Conservation (phyloP, 257 asterid species). For the Nicotiana noctiflora region DNA sequence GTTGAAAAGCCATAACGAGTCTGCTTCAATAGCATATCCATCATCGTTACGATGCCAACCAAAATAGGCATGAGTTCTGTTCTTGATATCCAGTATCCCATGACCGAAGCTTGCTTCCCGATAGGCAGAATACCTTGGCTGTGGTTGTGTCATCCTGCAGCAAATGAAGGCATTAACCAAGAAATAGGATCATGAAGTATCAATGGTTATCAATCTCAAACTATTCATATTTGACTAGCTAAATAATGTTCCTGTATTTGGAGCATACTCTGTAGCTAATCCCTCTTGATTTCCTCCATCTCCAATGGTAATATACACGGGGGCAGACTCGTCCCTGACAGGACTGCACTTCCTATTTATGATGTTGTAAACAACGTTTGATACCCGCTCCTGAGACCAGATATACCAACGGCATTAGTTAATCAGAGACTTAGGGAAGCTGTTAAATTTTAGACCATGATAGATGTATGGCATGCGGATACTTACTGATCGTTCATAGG, state of each 20-base stretch:
- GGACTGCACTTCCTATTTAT: conserved; percentile 49
- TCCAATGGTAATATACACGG: conserved; percentile 59
- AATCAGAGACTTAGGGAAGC: neutral
- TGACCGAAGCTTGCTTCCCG: conserved; percentile 64
- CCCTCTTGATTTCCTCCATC: conserved; percentile 81
- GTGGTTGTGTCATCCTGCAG: conserved; percentile 60
- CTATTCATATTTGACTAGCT: neutral
- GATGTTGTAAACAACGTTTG: conserved; percentile 48
- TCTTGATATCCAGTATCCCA: conserved; percentile 45
- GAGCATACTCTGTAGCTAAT: conserved; percentile 41
- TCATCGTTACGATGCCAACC: conserved; percentile 59
- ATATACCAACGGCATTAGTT: neutral
- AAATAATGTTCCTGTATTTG: neutral
- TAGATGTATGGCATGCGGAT: neutral
- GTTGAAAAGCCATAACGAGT: conserved; percentile 45
- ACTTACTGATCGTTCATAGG: conserved; percentile 63
- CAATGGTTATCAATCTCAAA: neutral
- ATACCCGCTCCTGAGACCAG: conserved; percentile 44
- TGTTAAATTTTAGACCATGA: neutral
- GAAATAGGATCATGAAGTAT: neutral
- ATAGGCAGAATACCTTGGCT: conserved; percentile 49
- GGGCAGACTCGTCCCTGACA: conserved; percentile 44
- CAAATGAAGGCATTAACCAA: neutral
- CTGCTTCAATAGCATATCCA: conserved; percentile 34
- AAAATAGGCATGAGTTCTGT: conserved; percentile 47